These are phyloP conservation scores for Lasiosphaeria hispida DNA, from an alignment of 495 filamentous ascomycete species.

Conservation along the genomic window DNA sequence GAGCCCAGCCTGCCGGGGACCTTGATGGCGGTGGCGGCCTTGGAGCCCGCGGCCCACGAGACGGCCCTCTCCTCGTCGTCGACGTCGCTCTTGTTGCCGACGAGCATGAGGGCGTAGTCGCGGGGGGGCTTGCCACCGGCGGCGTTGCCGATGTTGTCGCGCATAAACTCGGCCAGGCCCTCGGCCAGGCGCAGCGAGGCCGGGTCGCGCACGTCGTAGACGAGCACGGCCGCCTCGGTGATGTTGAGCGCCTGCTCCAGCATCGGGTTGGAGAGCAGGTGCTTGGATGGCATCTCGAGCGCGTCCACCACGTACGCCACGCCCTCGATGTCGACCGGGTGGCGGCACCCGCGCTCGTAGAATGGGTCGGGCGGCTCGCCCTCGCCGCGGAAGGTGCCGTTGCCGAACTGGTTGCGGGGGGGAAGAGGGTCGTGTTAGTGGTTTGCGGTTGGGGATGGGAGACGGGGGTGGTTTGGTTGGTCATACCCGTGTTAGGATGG, in stretches of 20 bases:
- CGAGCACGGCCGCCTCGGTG: conserved; percentile 41
- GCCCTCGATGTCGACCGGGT: conserved; percentile 29
- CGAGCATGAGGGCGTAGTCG: conserved; percentile 35
- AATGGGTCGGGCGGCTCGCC: conserved; percentile 25
- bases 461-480: not conserved
- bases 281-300: conserved; percentile 37
- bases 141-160: conserved; percentile 16
- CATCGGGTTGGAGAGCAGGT: conserved; percentile 31
- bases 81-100: conserved; percentile 37
- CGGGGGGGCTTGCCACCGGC: conserved; percentile 3
- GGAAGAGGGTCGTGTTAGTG: not conserved
- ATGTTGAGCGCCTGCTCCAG: conserved; percentile 38
- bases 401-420: conserved; percentile 29
- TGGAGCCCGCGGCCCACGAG: conserved; percentile 28
- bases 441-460: not conserved
- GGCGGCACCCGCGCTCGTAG: conserved; percentile 34
- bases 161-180: conserved; percentile 32
- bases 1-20: conserved; percentile 6
- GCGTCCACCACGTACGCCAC: conserved; percentile 36
- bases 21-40: conserved; percentile 23
- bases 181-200: conserved; percentile 31
- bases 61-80: conserved; percentile 28
- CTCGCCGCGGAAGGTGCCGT: conserved; percentile 25
- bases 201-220: conserved; percentile 38
- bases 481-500: conserved; percentile 40